Base-by-base conservation (phyloP, 2,329 filamentous ascomycete species). In the Nothomitra cinnamomea region DNA sequence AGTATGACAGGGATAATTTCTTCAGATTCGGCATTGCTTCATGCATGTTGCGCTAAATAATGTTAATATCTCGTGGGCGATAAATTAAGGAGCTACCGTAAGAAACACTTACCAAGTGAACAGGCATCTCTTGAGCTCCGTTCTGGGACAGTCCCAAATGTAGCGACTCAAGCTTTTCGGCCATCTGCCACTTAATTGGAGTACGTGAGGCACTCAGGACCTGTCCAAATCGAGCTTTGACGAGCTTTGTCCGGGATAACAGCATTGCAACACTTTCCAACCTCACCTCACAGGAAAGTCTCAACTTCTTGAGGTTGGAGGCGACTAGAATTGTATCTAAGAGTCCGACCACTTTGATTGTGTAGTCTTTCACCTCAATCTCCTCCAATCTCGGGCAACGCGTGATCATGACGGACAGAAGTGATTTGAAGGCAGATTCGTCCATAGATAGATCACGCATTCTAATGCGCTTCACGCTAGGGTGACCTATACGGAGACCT, bases 401-500 rank as follows among this genome's bases (percentile, higher is more conserved):
- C 41, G 51, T 52, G 25, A 62, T 22, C n/a, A 43, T 42, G 47
- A 19, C 48, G 7, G 59, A 64, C 4, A 67, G 5, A 10, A 32
- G 5, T 10, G 10, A 32, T 32, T 10, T 32, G 28, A 32, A 32
- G 5, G 28, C 10, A 4, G 28, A 32, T 10, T 10, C 28, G 28
- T 32, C 28, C 28, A 32, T 32, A 32, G 5, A 4, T 5, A 32
- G 28, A 32, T 32, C 28, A 5, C 53, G 38, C 56, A 60, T 43
- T 13, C 58, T 60, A 61, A 36, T 56, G 50, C 54, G 60, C 61
- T 62, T 64, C 25, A 69, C 58, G 56, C 61, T 60, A 4, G 61
- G 62, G 48, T 66, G 62, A 15, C 67, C 64, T 43, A 61, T 62
- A 40, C 63, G 58, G 54, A 69, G 62, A 56, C 65, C 68, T 45